These are phyloP conservation scores for Phaseolus coccineus DNA, from an alignment of 331 rosid genomes.

Conservation along the genomic window DNA sequence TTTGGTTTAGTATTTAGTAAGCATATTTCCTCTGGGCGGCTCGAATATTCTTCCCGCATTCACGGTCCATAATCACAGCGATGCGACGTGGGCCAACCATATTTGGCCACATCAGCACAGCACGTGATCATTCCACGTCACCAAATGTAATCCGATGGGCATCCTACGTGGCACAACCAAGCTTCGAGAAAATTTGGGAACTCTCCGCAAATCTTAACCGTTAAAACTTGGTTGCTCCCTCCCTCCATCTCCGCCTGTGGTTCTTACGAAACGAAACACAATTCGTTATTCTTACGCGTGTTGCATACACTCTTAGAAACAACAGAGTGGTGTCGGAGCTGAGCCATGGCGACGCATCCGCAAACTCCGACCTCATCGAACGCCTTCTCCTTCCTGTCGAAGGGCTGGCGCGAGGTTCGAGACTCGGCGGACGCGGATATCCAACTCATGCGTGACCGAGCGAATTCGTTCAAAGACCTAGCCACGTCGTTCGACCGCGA, in stretches of 20 bases:
- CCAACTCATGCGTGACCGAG: constrained; percentile 83
- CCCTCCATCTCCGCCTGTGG: not conserved
- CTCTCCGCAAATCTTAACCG: constrained; percentile 49
- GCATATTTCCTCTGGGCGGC: not conserved
- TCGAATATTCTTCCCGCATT: constrained; percentile 48
- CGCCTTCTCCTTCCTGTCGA: constrained; percentile 86
- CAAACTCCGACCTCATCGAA: constrained; percentile 61
- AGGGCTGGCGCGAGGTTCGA: constrained; percentile 94
- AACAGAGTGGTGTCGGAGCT: not conserved
- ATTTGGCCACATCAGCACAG: constrained; percentile 13
- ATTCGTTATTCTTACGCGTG: not conserved
- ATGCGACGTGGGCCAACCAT: not conserved
- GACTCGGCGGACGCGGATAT: constrained; percentile 98
- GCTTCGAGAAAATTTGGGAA: constrained; percentile 41
- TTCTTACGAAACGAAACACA: not conserved
- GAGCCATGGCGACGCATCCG: constrained; percentile 62
- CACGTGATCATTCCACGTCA: constrained; percentile 45
- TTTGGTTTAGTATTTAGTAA: no score
- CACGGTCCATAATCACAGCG: not conserved
- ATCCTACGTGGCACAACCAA: constrained; percentile 53
- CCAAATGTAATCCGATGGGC: not conserved
- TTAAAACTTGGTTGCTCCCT: constrained; percentile 35
- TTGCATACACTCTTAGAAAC: not conserved
- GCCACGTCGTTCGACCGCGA: constrained; percentile 96
- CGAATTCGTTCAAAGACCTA: constrained; percentile 85